Conservation (phyloP, 495 filamentous ascomycete species). For the Xylaria scruposa region DNA sequence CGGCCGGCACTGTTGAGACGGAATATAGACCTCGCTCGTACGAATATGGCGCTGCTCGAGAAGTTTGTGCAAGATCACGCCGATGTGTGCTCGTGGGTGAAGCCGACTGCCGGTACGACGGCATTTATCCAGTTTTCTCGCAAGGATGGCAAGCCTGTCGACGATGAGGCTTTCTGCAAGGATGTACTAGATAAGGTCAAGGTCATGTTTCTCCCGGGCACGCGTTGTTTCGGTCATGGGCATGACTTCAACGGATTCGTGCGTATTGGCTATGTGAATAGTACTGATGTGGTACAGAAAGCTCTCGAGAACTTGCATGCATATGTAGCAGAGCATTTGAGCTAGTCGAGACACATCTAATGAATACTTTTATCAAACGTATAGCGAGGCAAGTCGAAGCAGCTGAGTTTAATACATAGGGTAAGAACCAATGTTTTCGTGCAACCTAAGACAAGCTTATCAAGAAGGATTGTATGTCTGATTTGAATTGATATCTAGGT, state of each 20-base stretch:
- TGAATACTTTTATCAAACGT: background rate
- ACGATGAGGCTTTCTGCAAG: constrained; percentile 76
- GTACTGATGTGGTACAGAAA: constrained; percentile 71
- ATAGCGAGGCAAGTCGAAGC: background rate
- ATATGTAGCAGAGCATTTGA: constrained; percentile 59
- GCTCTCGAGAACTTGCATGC: constrained; percentile 65
- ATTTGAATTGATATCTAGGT: constrained; percentile 21
- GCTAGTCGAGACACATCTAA: background rate
- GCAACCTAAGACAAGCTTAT: background rate
- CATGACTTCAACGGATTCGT: constrained; percentile 79
- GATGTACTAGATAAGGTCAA: constrained; percentile 71
- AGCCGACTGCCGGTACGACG: constrained; percentile 83
- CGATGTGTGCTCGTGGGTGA: constrained; percentile 68
- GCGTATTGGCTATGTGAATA: constrained; percentile 78
- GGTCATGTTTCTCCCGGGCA: constrained; percentile 81
- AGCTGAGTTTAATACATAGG: background rate
- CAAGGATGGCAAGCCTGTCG: constrained; percentile 67
- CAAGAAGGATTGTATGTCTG: background rate
- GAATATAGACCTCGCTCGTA: constrained; percentile 74
- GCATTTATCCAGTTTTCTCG: constrained; percentile 75
- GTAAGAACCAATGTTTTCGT: background rate
- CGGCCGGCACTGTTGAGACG: constrained; percentile 70
- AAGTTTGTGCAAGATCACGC: constrained; percentile 70
- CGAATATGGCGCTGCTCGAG: constrained; percentile 71
- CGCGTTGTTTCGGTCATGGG: constrained; percentile 73